These are phyloP conservation scores for Nannochloropsis gaditana DNA, from an alignment of 108 stramenopile genomes.

Conservation along the genomic window DNA sequence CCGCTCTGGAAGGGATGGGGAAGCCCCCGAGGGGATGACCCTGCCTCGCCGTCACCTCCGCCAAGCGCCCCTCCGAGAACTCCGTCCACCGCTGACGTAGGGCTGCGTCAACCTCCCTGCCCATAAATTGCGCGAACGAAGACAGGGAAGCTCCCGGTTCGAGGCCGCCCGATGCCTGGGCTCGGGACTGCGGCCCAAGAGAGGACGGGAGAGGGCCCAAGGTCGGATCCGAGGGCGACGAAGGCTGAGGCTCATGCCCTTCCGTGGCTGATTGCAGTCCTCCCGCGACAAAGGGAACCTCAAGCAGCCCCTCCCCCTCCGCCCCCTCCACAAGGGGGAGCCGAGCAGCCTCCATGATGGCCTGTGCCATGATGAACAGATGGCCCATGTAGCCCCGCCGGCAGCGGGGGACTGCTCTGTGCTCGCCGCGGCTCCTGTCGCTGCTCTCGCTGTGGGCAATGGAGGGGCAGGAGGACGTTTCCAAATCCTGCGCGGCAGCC, in stretches of 20 bases:
- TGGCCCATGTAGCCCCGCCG: conserved; percentile 83
- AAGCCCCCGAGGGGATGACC: conserved; percentile 37
- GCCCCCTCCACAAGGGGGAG: conserved; percentile 42
- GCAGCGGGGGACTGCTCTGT: conserved; percentile 22
- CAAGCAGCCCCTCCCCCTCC: neutral
- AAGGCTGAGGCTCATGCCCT: neutral
- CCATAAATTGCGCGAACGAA: neutral
- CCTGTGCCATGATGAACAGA: conserved; percentile 87
- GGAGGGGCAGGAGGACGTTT: neutral
- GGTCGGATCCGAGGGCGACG: neutral
- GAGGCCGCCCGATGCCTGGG: neutral
- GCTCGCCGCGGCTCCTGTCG: conserved; percentile 20
- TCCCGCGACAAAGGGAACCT: neutral
- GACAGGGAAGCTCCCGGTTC: neutral
- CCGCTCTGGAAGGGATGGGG: conserved; percentile 29
- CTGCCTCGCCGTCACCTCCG: conserved; percentile 22
- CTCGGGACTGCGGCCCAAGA: neutral
- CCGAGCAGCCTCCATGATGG: conserved; percentile 67
- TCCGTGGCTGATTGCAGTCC: neutral
- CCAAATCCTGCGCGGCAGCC: no score
- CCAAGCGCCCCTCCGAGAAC: neutral
- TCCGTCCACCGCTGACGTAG: neutral
- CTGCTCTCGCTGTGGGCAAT: conserved; percentile 61
- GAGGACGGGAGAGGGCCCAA: neutral
- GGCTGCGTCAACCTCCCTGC: neutral